Conservation (phyloP, 2,329 filamentous ascomycete genomes). For the Neopestalotiopsis clavispora region DNA sequence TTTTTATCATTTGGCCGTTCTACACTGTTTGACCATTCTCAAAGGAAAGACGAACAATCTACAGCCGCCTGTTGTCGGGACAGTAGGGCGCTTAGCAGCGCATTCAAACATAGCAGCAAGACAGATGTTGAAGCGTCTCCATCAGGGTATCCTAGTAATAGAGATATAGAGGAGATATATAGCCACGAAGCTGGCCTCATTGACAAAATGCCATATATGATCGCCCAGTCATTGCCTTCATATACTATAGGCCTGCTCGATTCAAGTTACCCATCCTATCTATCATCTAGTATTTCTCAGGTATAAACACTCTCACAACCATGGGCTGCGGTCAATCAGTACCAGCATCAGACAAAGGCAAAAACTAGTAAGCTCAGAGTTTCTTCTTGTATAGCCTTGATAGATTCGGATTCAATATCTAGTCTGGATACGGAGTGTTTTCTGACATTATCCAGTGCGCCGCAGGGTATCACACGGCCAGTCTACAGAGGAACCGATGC, state of each 20-base stretch:
- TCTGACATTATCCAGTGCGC: background rate
- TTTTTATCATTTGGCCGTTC: no score
- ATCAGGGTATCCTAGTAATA: background rate
- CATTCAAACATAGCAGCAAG: background rate
- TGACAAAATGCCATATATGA: background rate
- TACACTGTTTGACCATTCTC: background rate
- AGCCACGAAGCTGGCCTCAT: background rate
- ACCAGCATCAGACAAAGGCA: background rate
- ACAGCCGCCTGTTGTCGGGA: background rate
- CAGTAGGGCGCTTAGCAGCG: background rate
- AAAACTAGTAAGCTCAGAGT: background rate
- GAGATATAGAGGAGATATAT: background rate
- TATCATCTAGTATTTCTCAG: no score
- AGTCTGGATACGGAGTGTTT: background rate
- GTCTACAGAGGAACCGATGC: background rate
- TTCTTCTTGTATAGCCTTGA: background rate
- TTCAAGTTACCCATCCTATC: no score
- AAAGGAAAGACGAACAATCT: background rate
- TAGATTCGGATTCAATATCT: background rate
- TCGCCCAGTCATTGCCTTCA: no score
- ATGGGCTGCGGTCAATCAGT: background rate
- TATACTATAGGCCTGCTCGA: no score
- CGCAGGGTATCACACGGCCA: constrained; percentile 1
- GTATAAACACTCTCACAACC: background rate
- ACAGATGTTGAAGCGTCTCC: background rate